These are phyloP conservation scores for Insectozyma bohioensis DNA, from an alignment of 1,139 yeast genomes.

Conservation along the genomic window DNA sequence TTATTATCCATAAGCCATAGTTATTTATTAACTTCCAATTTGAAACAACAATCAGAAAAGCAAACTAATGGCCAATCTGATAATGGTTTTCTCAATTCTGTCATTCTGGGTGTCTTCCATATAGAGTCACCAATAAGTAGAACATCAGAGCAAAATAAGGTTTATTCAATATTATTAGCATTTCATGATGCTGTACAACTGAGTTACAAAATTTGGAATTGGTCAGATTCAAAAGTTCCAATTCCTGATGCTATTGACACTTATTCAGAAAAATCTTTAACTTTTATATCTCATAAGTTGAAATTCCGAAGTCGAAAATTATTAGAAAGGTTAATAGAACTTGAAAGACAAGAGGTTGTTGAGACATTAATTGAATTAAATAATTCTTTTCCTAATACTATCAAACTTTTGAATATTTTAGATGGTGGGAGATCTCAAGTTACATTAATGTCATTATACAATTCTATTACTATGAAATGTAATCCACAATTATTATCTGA, in stretches of 20 bases:
- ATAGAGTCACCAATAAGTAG: slow-evolving; percentile 68
- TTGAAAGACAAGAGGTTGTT: slow-evolving; percentile 74
- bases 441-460: slow-evolving; percentile 67
- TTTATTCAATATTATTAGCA: slow-evolving; percentile 58
- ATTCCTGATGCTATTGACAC: slow-evolving; percentile 6
- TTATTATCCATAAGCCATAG: slow-evolving; percentile 62
- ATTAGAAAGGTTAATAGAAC: slow-evolving; percentile 62
- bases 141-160: slow-evolving; percentile 53
- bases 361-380: slow-evolving; percentile 56
- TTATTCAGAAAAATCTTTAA: slow-evolving; percentile 41
- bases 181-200: slow-evolving; percentile 59
- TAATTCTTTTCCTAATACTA: slow-evolving; percentile 19
- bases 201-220: slow-evolving; percentile 67
- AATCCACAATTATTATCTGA: slow-evolving; percentile 32
- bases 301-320: slow-evolving; percentile 71
- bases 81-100: slow-evolving; percentile 71
- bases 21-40: slow-evolving; percentile 42
- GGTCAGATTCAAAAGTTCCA: slow-evolving; percentile 58
- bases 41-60: slow-evolving; percentile 13
- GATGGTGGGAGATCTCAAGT: slow-evolving; percentile 84
- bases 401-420: slow-evolving; percentile 65
- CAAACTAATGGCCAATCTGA: slow-evolving; percentile 7
- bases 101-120: slow-evolving; percentile 83
- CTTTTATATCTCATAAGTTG: slow-evolving; percentile 63
- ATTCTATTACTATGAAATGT: slow-evolving; percentile 47